These are phyloP conservation scores for Azolla pinnata DNA, from an alignment of 75 land plant genomes.

Conservation along the genomic window DNA sequence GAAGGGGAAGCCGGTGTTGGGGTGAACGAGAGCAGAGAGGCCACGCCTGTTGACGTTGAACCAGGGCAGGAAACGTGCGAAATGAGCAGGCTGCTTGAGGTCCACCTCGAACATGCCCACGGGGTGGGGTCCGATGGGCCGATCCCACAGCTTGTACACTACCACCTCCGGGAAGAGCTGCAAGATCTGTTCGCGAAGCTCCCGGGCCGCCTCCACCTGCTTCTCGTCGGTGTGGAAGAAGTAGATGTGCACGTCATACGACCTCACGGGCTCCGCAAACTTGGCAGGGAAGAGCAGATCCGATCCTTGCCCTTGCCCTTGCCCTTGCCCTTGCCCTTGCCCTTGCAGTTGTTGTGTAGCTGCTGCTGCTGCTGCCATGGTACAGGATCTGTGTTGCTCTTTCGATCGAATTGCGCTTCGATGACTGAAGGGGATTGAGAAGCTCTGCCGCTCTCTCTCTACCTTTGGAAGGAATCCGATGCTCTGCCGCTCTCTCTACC, in stretches of 20 bases:
- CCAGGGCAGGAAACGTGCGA: slow-evolving; percentile 12
- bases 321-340: too few species aligned
- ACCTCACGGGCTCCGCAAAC: slow-evolving; percentile 4
- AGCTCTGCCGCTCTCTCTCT: too few species aligned
- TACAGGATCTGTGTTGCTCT: too few species aligned
- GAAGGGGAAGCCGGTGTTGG: slow-evolving; percentile 14
- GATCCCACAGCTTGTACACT: slow-evolving; percentile 14
- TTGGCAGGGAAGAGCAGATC: background rate
- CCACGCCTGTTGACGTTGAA: slow-evolving; percentile 3
- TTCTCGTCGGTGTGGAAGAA: slow-evolving; percentile 17
- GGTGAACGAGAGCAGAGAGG: slow-evolving; percentile 14
- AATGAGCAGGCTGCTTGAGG: slow-evolving; percentile 5
- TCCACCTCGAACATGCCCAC: slow-evolving; percentile 16
- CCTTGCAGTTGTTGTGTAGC: too few species aligned
- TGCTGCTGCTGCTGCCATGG: too few species aligned
- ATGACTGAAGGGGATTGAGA: too few species aligned
- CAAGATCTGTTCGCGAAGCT: slow-evolving; percentile 7
- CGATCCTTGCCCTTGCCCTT: too few species aligned
- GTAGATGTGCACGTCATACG: slow-evolving; percentile 18
- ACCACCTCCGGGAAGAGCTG: slow-evolving; percentile 4
- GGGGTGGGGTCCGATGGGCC: slow-evolving; percentile 15
- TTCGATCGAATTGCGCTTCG: too few species aligned
- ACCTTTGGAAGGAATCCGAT: too few species aligned
- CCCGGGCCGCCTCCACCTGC: background rate
- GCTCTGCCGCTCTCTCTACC: too few species aligned